Evolutionary conservation across 2,329 filamentous ascomycete genomes (phyloP).

Genomic region (Colletotrichum cordylinicola): DNA sequence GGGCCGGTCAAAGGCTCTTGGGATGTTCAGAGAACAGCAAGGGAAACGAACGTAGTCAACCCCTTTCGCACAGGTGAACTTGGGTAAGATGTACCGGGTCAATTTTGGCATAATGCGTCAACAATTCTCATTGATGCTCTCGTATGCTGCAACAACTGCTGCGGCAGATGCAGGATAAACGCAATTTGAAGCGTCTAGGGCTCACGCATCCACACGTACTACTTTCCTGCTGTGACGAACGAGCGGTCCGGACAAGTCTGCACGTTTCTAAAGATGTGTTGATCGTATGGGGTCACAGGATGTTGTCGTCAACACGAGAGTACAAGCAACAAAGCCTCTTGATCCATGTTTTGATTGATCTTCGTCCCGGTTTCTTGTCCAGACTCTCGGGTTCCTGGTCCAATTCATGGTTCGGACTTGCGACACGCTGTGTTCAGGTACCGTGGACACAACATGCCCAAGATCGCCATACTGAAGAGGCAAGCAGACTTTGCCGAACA

Average conservation of each 20-base stretch:
- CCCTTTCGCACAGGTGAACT: background rate
- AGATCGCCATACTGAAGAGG: background rate
- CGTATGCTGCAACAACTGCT: background rate
- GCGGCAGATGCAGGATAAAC: background rate
- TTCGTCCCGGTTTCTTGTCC: background rate
- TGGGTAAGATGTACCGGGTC: accelerated
- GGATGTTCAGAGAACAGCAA: background rate
- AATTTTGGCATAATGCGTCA: accelerated
- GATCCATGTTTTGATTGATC: background rate
- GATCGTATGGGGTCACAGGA: background rate
- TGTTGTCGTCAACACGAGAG: background rate
- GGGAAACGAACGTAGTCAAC: background rate
- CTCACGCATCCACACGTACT: background rate
- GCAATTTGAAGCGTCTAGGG: background rate
- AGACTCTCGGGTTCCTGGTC: background rate
- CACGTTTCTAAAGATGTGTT: background rate
- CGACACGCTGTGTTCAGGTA: background rate
- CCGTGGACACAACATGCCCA: background rate
- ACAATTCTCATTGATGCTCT: accelerated
- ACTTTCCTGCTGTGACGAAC: background rate
- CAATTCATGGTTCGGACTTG: background rate
- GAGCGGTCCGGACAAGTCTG: background rate
- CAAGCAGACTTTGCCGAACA: background rate
- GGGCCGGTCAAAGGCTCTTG: background rate
- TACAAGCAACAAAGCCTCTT: background rate